A percentile compares a stretch with the other conserved stretches of the same genome.
Evolutionary conservation across 2,329 filamentous ascomycete species (phyloP).

Genomic region (Verticillium tricorpus): DNA sequence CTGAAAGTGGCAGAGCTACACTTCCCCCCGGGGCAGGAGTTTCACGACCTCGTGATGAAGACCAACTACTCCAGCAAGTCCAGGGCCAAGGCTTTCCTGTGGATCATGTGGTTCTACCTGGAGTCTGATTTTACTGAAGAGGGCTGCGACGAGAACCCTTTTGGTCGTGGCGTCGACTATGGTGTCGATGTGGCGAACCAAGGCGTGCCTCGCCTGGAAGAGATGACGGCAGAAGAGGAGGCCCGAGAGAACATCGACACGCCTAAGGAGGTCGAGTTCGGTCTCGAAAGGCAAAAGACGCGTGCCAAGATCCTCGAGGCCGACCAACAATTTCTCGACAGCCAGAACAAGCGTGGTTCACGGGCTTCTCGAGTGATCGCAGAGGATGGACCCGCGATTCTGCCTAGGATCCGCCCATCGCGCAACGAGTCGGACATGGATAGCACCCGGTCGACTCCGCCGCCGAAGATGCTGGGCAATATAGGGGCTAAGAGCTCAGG

Average conservation of each 20-base stretch:
- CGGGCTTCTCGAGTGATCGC: constrained; percentile 32
- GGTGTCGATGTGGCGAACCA: constrained; percentile 61
- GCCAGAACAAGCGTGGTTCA: constrained; percentile 52
- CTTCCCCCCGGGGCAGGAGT: constrained; percentile 80
- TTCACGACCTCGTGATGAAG: constrained; percentile 96
- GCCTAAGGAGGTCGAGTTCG: constrained; percentile 64
- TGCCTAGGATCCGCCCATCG: constrained; percentile 59
- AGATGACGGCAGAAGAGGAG: constrained; percentile 62
- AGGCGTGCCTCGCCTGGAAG: constrained; percentile 62
- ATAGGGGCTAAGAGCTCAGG: not conserved
- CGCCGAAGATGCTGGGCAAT: constrained; percentile 24
- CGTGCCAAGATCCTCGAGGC: constrained; percentile 70
- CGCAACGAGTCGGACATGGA: constrained; percentile 52
- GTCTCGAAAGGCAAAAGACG: constrained; percentile 68
- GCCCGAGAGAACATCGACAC: constrained; percentile 71
- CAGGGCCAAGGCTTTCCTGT: constrained; percentile 83
- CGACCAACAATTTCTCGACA: constrained; percentile 65
- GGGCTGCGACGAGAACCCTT: constrained; percentile 85
- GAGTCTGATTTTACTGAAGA: constrained; percentile 92
- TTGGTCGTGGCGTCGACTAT: constrained; percentile 68
- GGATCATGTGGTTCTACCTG: constrained; percentile 99
- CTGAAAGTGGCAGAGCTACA: constrained; percentile 90
- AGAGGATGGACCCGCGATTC: constrained; percentile 52
- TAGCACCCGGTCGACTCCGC: constrained; percentile 39
- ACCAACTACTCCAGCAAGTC: constrained; percentile 76